Evolutionary conservation across 495 filamentous ascomycete genomes (phyloP).

Genomic region (Podospora sp.): DNA sequence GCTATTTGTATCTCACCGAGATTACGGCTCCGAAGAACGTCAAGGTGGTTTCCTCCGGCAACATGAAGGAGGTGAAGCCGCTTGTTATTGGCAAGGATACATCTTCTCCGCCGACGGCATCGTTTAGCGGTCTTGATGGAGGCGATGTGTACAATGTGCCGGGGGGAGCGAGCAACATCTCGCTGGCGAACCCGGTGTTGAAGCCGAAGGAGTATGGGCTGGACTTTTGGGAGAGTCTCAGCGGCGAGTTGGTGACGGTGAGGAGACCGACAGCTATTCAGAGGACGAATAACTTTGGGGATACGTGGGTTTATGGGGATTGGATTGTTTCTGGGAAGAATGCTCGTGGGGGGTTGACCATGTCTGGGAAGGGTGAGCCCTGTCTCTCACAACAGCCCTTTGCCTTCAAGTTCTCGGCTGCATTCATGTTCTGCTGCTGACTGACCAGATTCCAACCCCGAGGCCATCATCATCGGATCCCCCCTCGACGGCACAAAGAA

Average conservation of each 20-base stretch:
- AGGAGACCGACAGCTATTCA: conserved; percentile 49
- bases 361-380: conserved; percentile 37
- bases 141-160: conserved; percentile 59
- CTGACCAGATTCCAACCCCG: conserved; percentile 59
- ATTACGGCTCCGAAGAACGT: conserved; percentile 52
- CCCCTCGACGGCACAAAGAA: conserved; percentile 64
- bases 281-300: conserved; percentile 59
- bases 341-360: conserved; percentile 56
- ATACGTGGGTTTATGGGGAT: conserved; percentile 62
- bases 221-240: conserved; percentile 67
- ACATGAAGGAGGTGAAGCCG: conserved; percentile 44
- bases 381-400: too few relatives aligned
- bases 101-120: conserved; percentile 52
- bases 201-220: conserved; percentile 58
- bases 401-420: too few relatives aligned
- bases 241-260: conserved; percentile 60
- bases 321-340: conserved; percentile 59
- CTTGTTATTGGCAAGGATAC: conserved; percentile 57
- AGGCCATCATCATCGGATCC: conserved; percentile 59
- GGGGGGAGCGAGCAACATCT: conserved; percentile 54
- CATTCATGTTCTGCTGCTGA: too few relatives aligned
- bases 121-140: conserved; percentile 55
- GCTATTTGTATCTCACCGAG: conserved; percentile 61
- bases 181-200: conserved; percentile 55
- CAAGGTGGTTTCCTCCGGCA: conserved; percentile 47